Percentiles rank a stretch among this genome's conserved stretches.
Evolutionary conservation across 192 early-diverging fungal genomes (phyloP).

Genomic region (Jimgerdemannia flammicorona): DNA sequence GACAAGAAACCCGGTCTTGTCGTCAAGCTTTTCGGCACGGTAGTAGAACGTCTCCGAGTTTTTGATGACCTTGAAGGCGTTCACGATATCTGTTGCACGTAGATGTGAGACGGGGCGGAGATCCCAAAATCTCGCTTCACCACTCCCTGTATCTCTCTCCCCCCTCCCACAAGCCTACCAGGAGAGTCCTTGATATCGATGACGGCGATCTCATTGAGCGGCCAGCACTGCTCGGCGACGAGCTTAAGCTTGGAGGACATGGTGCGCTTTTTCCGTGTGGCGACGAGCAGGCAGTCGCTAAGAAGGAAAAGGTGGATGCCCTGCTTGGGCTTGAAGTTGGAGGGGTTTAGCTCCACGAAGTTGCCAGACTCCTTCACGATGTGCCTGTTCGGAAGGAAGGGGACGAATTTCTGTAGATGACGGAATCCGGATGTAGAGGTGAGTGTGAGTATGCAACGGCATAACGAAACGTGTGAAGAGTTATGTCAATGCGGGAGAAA

Average conservation of each 20-base stretch:
- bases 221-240: constrained; percentile 80
- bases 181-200: constrained; percentile 81
- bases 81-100: constrained; percentile 51
- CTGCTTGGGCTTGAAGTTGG: constrained; percentile 68
- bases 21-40: constrained; percentile 60
- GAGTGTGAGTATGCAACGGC: not conserved
- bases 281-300: constrained; percentile 81
- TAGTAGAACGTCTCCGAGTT: constrained; percentile 79
- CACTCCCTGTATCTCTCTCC: not conserved
- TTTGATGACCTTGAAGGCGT: constrained; percentile 83
- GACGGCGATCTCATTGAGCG: constrained; percentile 72
- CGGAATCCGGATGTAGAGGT: not conserved
- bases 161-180: constrained; percentile 31
- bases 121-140: not conserved
- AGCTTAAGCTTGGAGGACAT: constrained; percentile 53
- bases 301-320: constrained; percentile 78
- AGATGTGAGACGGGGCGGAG: not conserved
- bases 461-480: not conserved
- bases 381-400: constrained; percentile 66
- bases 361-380: constrained; percentile 69
- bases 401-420: constrained; percentile 54
- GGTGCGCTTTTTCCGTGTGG: constrained; percentile 72
- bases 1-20: constrained; percentile 61
- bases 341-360: constrained; percentile 77
- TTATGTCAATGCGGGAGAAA: no score